A percentile compares a stretch with the other conserved stretches of the same genome.
Evolutionary conservation across 2,329 filamentous ascomycete species (phyloP).

Genomic region (Hypoxylon sp.): DNA sequence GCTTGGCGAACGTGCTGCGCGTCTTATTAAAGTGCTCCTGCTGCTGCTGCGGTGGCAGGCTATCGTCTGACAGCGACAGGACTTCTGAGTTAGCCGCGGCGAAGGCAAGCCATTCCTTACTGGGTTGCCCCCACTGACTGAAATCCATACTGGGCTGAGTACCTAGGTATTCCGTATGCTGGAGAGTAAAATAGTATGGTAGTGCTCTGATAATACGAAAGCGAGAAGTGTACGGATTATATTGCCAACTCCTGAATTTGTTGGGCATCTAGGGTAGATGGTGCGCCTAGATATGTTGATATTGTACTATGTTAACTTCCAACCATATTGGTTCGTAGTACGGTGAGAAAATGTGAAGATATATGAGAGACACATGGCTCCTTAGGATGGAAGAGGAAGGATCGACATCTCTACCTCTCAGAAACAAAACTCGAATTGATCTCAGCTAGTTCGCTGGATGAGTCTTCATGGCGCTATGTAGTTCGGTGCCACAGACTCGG

Average conservation of each 20-base stretch:
- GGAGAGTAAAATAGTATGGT: not conserved
- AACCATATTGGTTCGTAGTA: constrained; percentile 6
- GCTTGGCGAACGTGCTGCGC: constrained; percentile 47
- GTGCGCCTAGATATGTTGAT: not conserved
- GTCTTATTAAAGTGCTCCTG: constrained; percentile 50
- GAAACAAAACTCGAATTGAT: not conserved
- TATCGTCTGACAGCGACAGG: constrained; percentile 41
- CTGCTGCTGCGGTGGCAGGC: constrained; percentile 47
- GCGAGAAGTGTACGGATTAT: not conserved
- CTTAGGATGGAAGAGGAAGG: not conserved
- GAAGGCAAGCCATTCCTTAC: constrained; percentile 56
- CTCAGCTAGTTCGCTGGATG: not conserved
- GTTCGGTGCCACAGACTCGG: not conserved
- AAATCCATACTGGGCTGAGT: constrained; percentile 48
- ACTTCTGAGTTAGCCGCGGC: constrained; percentile 46
- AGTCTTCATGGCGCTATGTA: not conserved
- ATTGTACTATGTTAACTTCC: not conserved
- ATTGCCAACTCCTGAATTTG: not conserved
- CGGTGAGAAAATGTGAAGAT: constrained; percentile 24
- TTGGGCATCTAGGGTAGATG: too few relatives aligned
- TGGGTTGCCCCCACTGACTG: constrained; percentile 55
- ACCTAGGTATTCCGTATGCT: not conserved
- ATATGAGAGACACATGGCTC: constrained; percentile 15
- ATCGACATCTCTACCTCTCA: not conserved
- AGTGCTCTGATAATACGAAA: not conserved